Conservation (phyloP, 176 grass and related monocot species). For the Cenchrus americanus region DNA sequence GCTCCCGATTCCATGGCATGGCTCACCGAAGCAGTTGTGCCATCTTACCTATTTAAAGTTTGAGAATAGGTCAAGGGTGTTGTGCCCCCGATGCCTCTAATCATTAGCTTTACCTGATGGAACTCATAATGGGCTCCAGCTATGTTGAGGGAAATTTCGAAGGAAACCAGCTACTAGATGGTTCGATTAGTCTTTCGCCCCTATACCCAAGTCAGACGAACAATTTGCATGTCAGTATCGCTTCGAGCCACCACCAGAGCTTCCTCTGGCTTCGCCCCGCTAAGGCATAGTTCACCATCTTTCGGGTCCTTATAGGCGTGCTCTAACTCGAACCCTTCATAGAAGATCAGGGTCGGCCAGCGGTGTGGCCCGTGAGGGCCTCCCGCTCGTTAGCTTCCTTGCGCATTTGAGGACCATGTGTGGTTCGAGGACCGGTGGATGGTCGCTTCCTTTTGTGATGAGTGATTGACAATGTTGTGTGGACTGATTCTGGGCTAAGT, state of each 20-base stretch:
- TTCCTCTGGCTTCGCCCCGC: slow-evolving; percentile 62
- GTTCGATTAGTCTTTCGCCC: slow-evolving; percentile 94
- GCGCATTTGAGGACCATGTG: too few relatives aligned
- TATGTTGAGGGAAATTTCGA: slow-evolving; percentile 79
- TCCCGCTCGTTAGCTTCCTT: too few relatives aligned
- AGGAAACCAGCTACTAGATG: slow-evolving; percentile 90
- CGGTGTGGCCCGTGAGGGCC: too few relatives aligned
- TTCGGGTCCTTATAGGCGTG: slow-evolving; percentile 61
- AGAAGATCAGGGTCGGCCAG: slow-evolving; percentile 58
- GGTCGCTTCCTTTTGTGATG: too few relatives aligned
- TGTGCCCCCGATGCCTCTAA: slow-evolving; percentile 83
- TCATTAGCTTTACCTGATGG: slow-evolving; percentile 86
- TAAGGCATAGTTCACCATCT: slow-evolving; percentile 76
- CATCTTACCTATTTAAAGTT: slow-evolving; percentile 81
- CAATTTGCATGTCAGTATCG: slow-evolving; percentile 87
- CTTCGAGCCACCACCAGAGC: slow-evolving; percentile 85
- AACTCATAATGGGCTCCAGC: slow-evolving; percentile 69
- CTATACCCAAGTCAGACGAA: slow-evolving; percentile 85
- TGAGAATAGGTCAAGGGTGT: slow-evolving; percentile 80
- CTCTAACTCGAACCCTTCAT: slow-evolving; percentile 57
- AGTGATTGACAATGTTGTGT: too few relatives aligned
- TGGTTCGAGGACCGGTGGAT: too few relatives aligned
- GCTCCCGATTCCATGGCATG: not conserved
- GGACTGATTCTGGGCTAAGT: too few relatives aligned
- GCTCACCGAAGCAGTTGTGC: slow-evolving; percentile 3